Percentiles rank a stretch among this genome's conserved stretches.
Conservation (phyloP, 148 eudicot species). For the Cornus suecica region DNA sequence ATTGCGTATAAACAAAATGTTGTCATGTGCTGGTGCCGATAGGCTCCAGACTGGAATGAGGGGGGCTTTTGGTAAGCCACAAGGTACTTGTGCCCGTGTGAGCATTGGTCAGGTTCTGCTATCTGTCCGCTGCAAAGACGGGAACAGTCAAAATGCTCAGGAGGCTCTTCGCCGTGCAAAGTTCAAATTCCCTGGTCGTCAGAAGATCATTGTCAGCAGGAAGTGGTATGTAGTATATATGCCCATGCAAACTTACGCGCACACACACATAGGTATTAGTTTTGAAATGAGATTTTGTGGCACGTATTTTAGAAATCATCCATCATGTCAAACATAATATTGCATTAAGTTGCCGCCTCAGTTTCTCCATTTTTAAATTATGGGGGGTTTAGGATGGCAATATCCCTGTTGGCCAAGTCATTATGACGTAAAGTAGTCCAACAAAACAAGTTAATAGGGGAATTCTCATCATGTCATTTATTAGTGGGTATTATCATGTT, state of each 20-base stretch:
- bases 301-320: not conserved
- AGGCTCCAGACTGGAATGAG: conserved; percentile 72
- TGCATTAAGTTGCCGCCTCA: not conserved
- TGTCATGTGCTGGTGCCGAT: conserved; percentile 73
- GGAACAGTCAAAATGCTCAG: conserved; percentile 43
- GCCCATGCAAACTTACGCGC: too few species aligned
- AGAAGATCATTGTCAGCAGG: conserved; percentile 57
- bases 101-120: conserved; percentile 62
- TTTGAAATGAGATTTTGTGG: not conserved
- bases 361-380: too few species aligned
- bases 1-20: conserved; percentile 62
- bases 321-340: not conserved
- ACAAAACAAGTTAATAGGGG: too few species aligned
- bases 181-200: conserved; percentile 64
- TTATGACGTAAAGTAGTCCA: too few species aligned
- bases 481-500: not conserved
- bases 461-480: too few species aligned
- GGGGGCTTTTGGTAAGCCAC: conserved; percentile 67
- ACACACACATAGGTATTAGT: not conserved
- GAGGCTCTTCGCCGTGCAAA: conserved; percentile 59
- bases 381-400: too few species aligned
- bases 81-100: conserved; percentile 54
- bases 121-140: conserved; percentile 54
- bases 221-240: conserved; percentile 36
- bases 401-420: too few species aligned